Evolutionary conservation across 2,329 filamentous ascomycete species (phyloP), one percentile per base, ranked within the genome.

Genomic region (Sporothrix sp.): DNA sequence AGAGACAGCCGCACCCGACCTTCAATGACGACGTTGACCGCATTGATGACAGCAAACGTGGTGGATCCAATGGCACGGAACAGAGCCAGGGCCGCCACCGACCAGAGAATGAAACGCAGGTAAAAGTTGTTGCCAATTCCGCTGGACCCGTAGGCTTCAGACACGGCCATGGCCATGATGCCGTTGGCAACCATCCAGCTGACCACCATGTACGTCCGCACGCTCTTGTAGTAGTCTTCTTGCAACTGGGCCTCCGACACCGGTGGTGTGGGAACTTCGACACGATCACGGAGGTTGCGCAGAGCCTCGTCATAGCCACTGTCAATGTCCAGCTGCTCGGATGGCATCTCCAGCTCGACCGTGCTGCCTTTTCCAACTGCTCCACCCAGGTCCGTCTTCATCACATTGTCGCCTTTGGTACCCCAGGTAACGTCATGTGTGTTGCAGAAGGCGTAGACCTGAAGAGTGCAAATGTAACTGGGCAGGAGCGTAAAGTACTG

Each of bases 371-470:
- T 82, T 45, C 82, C 82, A 7, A 86, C 80, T 11, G 94, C 93
- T 6, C 86, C 82, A 51, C 93, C 93, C 1, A 98, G 81, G 64
- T 98, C 94, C 7, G 86, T 96, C 66, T 87, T 84, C 61, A 93
- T 84, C 32, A 95, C 82, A 66, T 98, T 98, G 75, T 98, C 93
- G 52, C 93, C 93, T 70, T 98, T 98, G 40, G 93, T 58, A 28
- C 56, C 56, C 90, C 90, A 96, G 3, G 90, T 94, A 57, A 96
- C 93, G 63, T 96, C 90, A 75, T 96, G 90, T 23, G 90, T 95
- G 69, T 96, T 96, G 71, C 90, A 97, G 68, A 98, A 98, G 38
- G 93, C 93, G 69, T 98, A 98, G 18, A 97, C 89, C 67, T 98
- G 93, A 2, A 98, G 76, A 0, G 88, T 97, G 72, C 93, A 97